Conservation (phyloP, 495 filamentous ascomycete genomes). For the Penicillium parvum region DNA sequence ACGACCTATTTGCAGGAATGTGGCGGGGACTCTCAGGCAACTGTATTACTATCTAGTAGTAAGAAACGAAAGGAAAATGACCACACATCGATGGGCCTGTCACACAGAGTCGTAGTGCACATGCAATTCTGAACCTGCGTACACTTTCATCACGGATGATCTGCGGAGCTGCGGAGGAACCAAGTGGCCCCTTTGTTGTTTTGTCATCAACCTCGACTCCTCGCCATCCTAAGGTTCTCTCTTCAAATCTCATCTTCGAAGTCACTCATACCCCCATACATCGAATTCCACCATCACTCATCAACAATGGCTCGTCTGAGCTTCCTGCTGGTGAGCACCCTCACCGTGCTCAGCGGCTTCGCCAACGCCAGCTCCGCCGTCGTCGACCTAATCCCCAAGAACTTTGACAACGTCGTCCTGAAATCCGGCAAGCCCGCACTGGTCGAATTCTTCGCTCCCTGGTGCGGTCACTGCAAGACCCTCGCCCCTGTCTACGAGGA, state of each 20-base stretch:
- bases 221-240: background rate
- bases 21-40: slow-evolving; percentile 12
- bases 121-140: background rate
- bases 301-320: slow-evolving; percentile 45
- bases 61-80: slow-evolving; percentile 8
- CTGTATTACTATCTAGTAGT: slow-evolving; percentile 30
- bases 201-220: slow-evolving; percentile 4
- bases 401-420: slow-evolving; percentile 87
- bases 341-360: slow-evolving; percentile 40
- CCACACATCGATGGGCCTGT: background rate
- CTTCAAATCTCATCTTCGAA: slow-evolving; percentile 1
- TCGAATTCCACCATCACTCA: background rate
- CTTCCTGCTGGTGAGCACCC: slow-evolving; percentile 40
- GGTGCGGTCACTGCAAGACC: slow-evolving; percentile 99
- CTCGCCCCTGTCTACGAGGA: slow-evolving; percentile 94
- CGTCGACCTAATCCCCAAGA: slow-evolving; percentile 77
- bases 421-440: slow-evolving; percentile 91
- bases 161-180: slow-evolving; percentile 3
- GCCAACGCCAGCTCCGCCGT: slow-evolving; percentile 52
- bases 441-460: slow-evolving; percentile 98
- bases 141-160: background rate
- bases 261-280: background rate
- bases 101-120: background rate
- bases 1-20: slow-evolving; percentile 3
- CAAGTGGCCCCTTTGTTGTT: slow-evolving; percentile 9